A percentile compares a stretch with the other conserved stretches of the same genome.
These are phyloP conservation scores for Eurotiales sp. DNA, from an alignment of 2,329 filamentous ascomycete genomes.

Conservation along the genomic window DNA sequence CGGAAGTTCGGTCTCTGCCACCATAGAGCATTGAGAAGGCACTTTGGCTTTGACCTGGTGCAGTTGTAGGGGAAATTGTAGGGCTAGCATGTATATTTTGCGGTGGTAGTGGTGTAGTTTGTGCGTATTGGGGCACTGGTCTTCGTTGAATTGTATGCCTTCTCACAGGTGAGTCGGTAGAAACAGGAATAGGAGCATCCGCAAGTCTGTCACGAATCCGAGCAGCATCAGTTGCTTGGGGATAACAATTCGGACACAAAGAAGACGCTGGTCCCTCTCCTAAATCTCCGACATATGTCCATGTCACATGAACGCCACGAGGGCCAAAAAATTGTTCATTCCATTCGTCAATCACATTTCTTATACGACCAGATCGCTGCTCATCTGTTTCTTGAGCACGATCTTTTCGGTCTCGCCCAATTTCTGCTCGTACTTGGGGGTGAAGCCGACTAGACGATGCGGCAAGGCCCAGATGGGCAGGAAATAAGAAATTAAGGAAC, in stretches of 20 bases:
- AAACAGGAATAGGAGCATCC: constrained; percentile 14
- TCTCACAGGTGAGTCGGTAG: constrained; percentile 7
- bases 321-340: constrained; percentile 41
- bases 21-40: background rate
- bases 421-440: constrained; percentile 37
- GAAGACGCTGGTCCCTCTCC: constrained; percentile 32
- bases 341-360: constrained; percentile 41
- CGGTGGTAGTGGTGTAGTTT: background rate
- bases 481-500: constrained; percentile 41
- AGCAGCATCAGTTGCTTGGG: constrained; percentile 33
- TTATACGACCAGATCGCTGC: constrained; percentile 34
- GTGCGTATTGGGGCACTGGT: constrained; percentile 12
- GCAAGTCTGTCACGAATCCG: constrained; percentile 17
- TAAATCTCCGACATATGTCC: constrained; percentile 32
- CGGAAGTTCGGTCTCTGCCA: background rate
- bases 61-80: background rate
- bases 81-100: background rate
- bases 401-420: constrained; percentile 40
- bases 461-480: constrained; percentile 35
- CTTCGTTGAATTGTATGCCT: constrained; percentile 13
- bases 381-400: constrained; percentile 40
- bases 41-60: background rate
- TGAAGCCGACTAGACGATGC: constrained; percentile 34
- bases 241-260: constrained; percentile 39
- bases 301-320: constrained; percentile 31